Base-by-base conservation (phyloP, 306 rosid species). In the Gynostemma pentaphyllum region DNA sequence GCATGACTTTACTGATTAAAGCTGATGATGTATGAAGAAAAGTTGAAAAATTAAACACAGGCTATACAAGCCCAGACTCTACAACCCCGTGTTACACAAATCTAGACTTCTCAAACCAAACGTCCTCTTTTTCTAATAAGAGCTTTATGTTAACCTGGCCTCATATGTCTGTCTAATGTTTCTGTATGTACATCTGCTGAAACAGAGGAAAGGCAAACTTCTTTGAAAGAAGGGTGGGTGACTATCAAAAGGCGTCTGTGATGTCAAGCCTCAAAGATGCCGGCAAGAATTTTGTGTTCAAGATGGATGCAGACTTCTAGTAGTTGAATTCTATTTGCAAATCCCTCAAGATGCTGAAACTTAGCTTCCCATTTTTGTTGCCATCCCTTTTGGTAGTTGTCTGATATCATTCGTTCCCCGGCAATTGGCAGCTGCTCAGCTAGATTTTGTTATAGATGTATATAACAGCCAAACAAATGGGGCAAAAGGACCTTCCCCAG, bases 151-250 rank as follows among this genome's bases (percentile, higher is more conserved):
- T 34, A 44, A 23, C 3, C 40, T 47, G n/a, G 21, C 48, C 37
- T 64, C 59, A 54, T 23, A 30, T 30, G n/a, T 62, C 63, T 24
- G 48, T 28, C 32, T 40, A 49, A 56, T 76, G 36, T 63, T 61
- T 61, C 7, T 16, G 62, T 7, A 64, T 14, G 46, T 49, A 22
- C 22, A 15, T 45, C 29, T 73, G 80, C 69, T 73, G 76, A 69
- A 59, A 71, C 90, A 90, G 97, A 69, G 97, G 97, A 67, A 90
- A 90, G 90, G 54, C 97, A 10, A 90, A 90, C 76, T 90, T 90
- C 74, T 90, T 90, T 45, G 97, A 90, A 75, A 82, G 87, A 73
- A 82, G 94, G 69, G 97, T 90, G 48, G 97, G 95, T 19, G 95
- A 90, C 49, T 90, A 90, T 74, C 97, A 90, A 75, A 90, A 83